Evolutionary conservation across 176 grass and related monocot species (phyloP), one percentile per base, ranked within the genome.

Genomic region (Cenchrus purpureus): DNA sequence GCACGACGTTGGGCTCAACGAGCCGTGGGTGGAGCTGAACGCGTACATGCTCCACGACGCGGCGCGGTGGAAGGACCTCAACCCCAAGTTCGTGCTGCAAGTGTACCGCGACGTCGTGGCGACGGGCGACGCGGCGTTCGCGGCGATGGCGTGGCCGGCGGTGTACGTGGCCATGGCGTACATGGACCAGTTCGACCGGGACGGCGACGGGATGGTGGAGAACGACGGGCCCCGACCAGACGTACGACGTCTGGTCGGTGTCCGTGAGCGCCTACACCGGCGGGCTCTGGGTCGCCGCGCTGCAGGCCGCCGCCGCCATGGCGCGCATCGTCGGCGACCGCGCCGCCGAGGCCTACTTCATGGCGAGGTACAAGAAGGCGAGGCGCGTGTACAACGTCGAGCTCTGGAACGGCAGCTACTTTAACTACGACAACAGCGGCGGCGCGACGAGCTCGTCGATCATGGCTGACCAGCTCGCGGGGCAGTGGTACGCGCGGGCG

Each of bases 61-160:
- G 14, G 87, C 91, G 8, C 58, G 91, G 78, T 98, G 96, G 96
- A 98, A 98, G 79, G 96, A 98, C 69, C 91, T 98, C 62, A 98
- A 98, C 83, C 93, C 96, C 4, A 98, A 98, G 70, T 98, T 98
- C 84, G 96, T 92, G 37, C 88, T 94, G 5, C 89, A 92, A 83
- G 67, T 92, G 22, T 94, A 94, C 82, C 91, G 93, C 45, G 96
- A 92, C 68, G 85, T 61, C 19, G 76, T 82, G 44, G 68, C 82
- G 1, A 98, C 93, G 6, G 93, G 87, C 20, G 63, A 92, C 76
- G 84, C 32, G 28, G 74, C 65, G 54, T 94, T 98, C 66, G 91
- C 91, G 1, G 73, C 2, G 45, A 86, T 91, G 19, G 79, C 76
- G 13, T 98, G 96, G 93, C 96, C 96, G 3, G 94, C 96, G 4